Conservation (phyloP, 768 basidiomycete species). For the Hygrocybe punicea region DNA sequence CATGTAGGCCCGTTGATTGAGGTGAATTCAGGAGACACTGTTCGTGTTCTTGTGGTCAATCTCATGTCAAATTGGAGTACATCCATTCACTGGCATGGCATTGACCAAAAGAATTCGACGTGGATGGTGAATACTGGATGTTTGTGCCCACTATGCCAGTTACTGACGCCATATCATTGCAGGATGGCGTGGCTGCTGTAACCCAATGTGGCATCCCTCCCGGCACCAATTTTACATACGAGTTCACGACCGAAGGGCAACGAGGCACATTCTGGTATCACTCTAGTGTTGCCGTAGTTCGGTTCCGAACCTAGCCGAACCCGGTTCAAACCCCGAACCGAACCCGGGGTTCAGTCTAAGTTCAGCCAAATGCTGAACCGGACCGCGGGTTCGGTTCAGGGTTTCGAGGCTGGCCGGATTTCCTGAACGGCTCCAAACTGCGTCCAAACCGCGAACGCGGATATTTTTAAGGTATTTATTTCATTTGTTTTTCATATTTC, state of each 20-base stretch:
- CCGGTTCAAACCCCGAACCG: too few relatives aligned
- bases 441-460: too few relatives aligned
- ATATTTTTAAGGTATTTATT: too few relatives aligned
- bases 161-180: slow-evolving; percentile 45
- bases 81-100: slow-evolving; percentile 21
- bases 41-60: slow-evolving; percentile 37
- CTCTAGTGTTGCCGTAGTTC: too few relatives aligned
- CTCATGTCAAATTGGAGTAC: slow-evolving; percentile 20
- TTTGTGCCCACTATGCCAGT: slow-evolving; percentile 5
- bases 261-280: slow-evolving; percentile 51
- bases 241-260: slow-evolving; percentile 42
- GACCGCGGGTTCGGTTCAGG: too few relatives aligned
- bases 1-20: slow-evolving; percentile 31
- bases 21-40: slow-evolving; percentile 35
- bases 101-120: too few relatives aligned
- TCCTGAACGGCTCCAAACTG: too few relatives aligned
- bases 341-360: too few relatives aligned
- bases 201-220: slow-evolving; percentile 56
- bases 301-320: too few relatives aligned
- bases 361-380: too few relatives aligned
- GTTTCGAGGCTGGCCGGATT: too few relatives aligned
- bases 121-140: background rate
- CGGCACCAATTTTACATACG: slow-evolving; percentile 38
- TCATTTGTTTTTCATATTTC: too few relatives aligned
- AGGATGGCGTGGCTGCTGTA: slow-evolving; percentile 46